Percentiles rank a stretch among this genome's conserved stretches.
Conservation (phyloP, 176 grass and related monocot genomes). For the Eleusine coracana region DNA sequence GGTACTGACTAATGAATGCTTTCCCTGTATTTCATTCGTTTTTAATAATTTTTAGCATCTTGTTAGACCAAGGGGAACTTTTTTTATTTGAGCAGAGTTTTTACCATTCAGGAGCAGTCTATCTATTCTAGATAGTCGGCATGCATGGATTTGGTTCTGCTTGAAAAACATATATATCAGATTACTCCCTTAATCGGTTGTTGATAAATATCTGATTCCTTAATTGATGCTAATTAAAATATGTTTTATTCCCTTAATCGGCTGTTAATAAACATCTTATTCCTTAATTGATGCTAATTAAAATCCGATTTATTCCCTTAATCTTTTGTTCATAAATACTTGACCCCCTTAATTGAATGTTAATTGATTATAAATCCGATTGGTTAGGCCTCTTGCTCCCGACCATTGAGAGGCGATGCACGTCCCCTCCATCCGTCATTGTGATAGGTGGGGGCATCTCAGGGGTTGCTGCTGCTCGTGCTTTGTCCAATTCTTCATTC, state of each 20-base stretch:
- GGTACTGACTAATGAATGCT: constrained; percentile 14
- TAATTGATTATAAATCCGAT: not conserved
- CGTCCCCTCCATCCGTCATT: constrained; percentile 75
- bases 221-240: not conserved
- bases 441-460: constrained; percentile 96
- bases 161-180: not conserved
- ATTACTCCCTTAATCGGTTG: not conserved
- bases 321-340: no score
- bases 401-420: constrained; percentile 64
- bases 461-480: constrained; percentile 73
- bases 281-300: no score
- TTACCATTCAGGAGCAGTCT: not conserved
- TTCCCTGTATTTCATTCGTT: not conserved
- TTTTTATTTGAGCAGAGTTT: not conserved
- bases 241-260: no score
- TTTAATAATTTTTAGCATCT: not conserved
- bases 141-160: not conserved
- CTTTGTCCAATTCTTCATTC: constrained; percentile 83
- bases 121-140: not conserved
- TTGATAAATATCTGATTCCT: no score
- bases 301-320: no score
- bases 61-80: not conserved
- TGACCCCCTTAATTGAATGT: no score
- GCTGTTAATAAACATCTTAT: no score
- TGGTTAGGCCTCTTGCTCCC: constrained; percentile 74